A percentile compares a stretch with the other conserved stretches of the same genome.
phyloP scores from a whole-genome alignment of 2,329 filamentous ascomycete genomes.

The Pseudocercospora crystallina region DNA sequence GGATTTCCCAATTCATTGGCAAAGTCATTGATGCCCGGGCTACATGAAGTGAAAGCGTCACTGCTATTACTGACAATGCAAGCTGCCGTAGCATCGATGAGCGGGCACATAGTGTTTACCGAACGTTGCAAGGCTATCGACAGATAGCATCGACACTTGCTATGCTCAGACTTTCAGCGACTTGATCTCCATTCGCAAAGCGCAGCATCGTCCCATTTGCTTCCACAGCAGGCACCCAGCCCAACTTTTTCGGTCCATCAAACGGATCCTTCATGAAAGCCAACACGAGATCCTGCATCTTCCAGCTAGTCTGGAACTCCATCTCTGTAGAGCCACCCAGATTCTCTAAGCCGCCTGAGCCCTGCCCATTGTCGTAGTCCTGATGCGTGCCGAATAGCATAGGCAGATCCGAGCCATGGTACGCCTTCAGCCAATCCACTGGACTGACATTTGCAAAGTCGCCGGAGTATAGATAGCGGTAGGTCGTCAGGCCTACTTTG shows the following conservation, averaged over 20 bases:
- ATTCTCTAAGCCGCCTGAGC: no score
- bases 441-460: slow-evolving; percentile 4
- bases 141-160: no score
- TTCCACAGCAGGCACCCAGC: background rate
- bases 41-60: no score
- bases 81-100: no score
- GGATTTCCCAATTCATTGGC: no score
- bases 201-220: no score
- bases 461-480: slow-evolving; percentile 7
- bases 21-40: no score
- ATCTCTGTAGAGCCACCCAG: background rate
- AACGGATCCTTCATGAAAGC: background rate
- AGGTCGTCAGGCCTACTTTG: background rate
- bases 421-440: slow-evolving; percentile 1
- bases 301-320: background rate
- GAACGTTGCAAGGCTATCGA: no score
- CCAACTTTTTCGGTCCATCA: background rate
- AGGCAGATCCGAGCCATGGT: slow-evolving; percentile 2
- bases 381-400: background rate
- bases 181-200: no score
- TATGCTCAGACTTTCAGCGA: no score
- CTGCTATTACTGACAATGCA: no score
- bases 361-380: background rate
- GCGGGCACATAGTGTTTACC: no score
- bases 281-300: background rate